Evolutionary conservation across 2,329 filamentous ascomycete genomes (phyloP), one percentile per base, ranked within the genome.

Genomic region (Arachnomyces sp.): DNA sequence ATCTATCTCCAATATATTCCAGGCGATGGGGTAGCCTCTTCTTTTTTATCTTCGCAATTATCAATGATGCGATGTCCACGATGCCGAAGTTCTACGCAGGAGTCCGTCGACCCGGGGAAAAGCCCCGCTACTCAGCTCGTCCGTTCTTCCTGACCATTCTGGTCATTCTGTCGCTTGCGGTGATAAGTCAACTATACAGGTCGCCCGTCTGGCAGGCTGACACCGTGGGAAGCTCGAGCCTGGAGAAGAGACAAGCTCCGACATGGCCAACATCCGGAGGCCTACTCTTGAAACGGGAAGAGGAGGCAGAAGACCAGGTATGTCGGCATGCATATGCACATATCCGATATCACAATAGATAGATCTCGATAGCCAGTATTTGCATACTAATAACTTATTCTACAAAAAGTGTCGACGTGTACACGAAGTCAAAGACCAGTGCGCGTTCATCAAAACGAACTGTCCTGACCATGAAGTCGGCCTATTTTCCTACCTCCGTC

Each of bases 401-500:
- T 31, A 39, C 33, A 36, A 25, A 14, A 46, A 89, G 69, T 98
- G 92, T 59, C 82, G 81, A 44, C 68, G 85, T 28, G 86, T 98
- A 40, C 86, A 92, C 61, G 66, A 76, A 35, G 83, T 80, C 38
- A 56, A 71, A 44, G 84, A 98, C 60, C 79, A 95, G 66, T 98
- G 92, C 69, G 80, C 80, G 51, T 96, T 92, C 63, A 79, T 96
- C 43, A 78, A 73, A 50, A 71, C 74, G 42, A 84, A 95, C 61
- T 98, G 92, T 62, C 72, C 75, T 28, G 87, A 93, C 54, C 87
- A 95, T 59, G 86, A 95, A 65, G 85, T 89, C 39, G 90, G 92
- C 21, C 76, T 96, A 46, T 68, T 95, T 43, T 84, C 86, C 17
- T 98, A 98, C 64, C 77, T 96, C 34, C 75, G 80, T 14, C 72